A percentile compares a stretch with the other conserved stretches of the same genome.
Conservation (phyloP, 2,329 filamentous ascomycete genomes). For the Sarocladiaceae sp. region DNA sequence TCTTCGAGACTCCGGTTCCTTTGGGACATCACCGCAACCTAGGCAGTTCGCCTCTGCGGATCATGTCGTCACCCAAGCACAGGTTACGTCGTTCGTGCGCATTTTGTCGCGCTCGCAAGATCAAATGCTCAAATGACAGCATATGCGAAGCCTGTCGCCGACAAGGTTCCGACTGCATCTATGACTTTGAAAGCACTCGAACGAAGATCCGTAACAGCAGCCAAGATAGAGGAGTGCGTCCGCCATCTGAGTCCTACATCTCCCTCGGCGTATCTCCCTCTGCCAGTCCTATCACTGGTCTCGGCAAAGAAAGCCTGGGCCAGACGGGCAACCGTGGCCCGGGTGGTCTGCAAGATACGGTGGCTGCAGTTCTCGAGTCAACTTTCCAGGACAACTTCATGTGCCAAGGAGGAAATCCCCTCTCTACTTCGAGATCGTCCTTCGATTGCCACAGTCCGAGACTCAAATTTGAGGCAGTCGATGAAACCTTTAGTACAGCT, state of each 20-base stretch:
- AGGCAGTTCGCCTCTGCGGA: background rate
- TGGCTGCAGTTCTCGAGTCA: slow-evolving; percentile 25
- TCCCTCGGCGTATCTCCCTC: slow-evolving; percentile 20
- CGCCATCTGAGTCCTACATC: background rate
- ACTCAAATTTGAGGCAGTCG: no score
- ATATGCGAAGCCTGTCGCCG: slow-evolving; percentile 32
- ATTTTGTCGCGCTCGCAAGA: slow-evolving; percentile 33
- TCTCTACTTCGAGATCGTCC: background rate
- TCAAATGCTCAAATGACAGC: slow-evolving; percentile 33
- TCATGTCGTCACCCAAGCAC: slow-evolving; percentile 19
- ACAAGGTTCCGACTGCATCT: slow-evolving; percentile 32
- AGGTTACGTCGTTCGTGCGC: slow-evolving; percentile 29
- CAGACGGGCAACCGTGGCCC: slow-evolving; percentile 12
- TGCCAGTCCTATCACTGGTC: slow-evolving; percentile 17
- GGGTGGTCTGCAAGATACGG: slow-evolving; percentile 18
- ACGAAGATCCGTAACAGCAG: slow-evolving; percentile 23
- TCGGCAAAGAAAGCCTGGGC: slow-evolving; percentile 14
- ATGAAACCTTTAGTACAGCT: background rate
- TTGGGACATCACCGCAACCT: no score
- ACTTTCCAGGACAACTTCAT: slow-evolving; percentile 25
- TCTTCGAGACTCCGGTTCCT: no score
- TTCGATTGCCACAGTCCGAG: background rate
- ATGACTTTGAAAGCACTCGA: slow-evolving; percentile 30
- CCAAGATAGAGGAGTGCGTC: slow-evolving; percentile 20
- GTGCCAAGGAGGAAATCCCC: slow-evolving; percentile 9